Percentiles rank a stretch among this genome's conserved stretches.
Evolutionary conservation across 2,329 filamentous ascomycete species (phyloP).

Genomic region (Hypocrella siamensis): DNA sequence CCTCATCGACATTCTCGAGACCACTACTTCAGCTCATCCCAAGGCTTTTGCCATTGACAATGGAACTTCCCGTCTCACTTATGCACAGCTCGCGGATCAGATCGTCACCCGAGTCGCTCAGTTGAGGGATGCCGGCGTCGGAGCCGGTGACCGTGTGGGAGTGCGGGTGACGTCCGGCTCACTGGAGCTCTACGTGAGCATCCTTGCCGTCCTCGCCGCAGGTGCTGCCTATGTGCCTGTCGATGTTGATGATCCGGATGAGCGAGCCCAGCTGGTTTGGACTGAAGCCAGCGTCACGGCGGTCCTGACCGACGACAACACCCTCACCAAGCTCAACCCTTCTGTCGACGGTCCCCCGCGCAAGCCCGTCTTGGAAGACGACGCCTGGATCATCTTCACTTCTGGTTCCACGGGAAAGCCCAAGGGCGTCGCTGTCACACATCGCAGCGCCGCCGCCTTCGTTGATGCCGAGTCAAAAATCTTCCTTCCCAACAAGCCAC

Average conservation of each 20-base stretch:
- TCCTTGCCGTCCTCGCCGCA: slow-evolving; percentile 7
- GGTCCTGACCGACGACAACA: slow-evolving; percentile 6
- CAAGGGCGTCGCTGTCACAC: slow-evolving; percentile 10
- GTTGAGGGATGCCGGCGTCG: slow-evolving; percentile 5
- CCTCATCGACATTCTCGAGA: slow-evolving; percentile 8
- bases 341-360: slow-evolving; percentile 1
- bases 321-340: slow-evolving; percentile 4
- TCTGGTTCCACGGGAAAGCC: slow-evolving; percentile 10
- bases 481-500: slow-evolving; percentile 7
- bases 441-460: slow-evolving; percentile 10
- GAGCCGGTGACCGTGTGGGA: slow-evolving; percentile 7
- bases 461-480: slow-evolving; percentile 9
- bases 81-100: slow-evolving; percentile 2
- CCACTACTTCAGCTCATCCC: slow-evolving; percentile 4
- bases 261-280: slow-evolving; percentile 9
- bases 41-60: slow-evolving; percentile 6
- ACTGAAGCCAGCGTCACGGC: slow-evolving; percentile 6
- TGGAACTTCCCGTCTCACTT: slow-evolving; percentile 4
- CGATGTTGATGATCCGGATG: slow-evolving; percentile 9
- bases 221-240: slow-evolving; percentile 10
- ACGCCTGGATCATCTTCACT: slow-evolving; percentile 12
- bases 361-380: slow-evolving; percentile 5
- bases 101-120: slow-evolving; percentile 3
- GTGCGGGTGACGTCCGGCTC: slow-evolving; percentile 8
- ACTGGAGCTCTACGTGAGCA: slow-evolving; percentile 7